These are phyloP conservation scores for Pythium sukuiense DNA, from an alignment of 352 stramenopile species.

Conservation along the genomic window DNA sequence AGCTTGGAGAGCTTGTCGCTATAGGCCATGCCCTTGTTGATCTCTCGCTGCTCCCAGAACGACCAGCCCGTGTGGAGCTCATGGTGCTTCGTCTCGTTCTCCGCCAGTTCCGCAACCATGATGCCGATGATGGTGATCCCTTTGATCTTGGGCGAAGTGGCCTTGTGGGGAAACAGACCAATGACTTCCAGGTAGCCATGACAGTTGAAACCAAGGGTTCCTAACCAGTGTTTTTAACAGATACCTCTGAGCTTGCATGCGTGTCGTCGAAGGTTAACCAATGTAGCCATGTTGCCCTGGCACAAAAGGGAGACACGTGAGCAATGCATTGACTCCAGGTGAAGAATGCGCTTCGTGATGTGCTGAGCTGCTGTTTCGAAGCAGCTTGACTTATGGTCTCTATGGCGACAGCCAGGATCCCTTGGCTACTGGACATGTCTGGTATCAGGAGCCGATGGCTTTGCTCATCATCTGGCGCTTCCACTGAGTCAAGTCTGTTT, in stretches of 20 bases:
- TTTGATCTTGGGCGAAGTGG: slow-evolving; percentile 12
- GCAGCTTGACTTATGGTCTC: neutral
- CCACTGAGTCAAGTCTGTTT: neutral
- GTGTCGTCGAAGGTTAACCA: neutral
- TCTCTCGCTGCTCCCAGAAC: slow-evolving; percentile 85
- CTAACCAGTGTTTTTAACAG: neutral
- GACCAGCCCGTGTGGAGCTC: slow-evolving; percentile 81
- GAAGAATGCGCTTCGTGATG: neutral
- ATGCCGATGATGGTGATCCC: slow-evolving; percentile 7
- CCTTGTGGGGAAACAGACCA: neutral
- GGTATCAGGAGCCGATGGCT: neutral
- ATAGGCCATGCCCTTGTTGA: slow-evolving; percentile 80
- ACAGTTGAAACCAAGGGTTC: neutral
- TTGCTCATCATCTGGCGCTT: neutral
- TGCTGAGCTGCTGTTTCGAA: neutral
- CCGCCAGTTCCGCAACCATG: slow-evolving; percentile 24
- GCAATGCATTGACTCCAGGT: too few relatives aligned
- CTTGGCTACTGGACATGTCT: neutral
- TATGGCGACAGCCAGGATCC: neutral
- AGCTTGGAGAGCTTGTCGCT: slow-evolving; percentile 87
- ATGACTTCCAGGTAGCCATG: slow-evolving; percentile 20
- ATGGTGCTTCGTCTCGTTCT: slow-evolving; percentile 60
- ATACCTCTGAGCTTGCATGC: too few relatives aligned
- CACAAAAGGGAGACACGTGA: neutral
- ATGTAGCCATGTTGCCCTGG: neutral